Evolutionary conservation across 139 green algal species (phyloP).

Genomic region (Chlorokybus atmophyticus): DNA sequence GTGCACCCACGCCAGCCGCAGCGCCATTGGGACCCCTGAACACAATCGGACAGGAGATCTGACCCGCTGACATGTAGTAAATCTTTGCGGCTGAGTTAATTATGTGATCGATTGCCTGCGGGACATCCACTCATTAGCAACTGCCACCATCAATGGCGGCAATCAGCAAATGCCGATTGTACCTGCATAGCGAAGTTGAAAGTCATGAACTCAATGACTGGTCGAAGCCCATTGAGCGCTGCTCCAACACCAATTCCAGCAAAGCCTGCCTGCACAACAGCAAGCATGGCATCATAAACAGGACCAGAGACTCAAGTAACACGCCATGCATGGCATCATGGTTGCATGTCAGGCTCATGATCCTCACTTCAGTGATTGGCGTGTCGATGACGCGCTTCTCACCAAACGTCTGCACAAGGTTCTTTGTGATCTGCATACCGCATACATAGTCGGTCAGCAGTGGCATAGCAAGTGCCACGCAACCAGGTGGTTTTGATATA

Average conservation of each 20-base stretch:
- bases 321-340: too few species aligned
- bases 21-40: slow-evolving; percentile 96
- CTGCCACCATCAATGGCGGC: neutral
- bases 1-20: slow-evolving; percentile 84
- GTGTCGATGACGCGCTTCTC: slow-evolving; percentile 86
- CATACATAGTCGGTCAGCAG: neutral
- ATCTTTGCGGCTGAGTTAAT: slow-evolving; percentile 97
- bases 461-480: neutral
- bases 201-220: slow-evolving; percentile 99
- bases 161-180: neutral
- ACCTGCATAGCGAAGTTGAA: slow-evolving; percentile 96
- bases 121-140: neutral
- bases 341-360: neutral
- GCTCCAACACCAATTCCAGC: slow-evolving; percentile 86
- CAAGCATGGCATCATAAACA: too few species aligned
- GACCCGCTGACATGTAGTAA: slow-evolving; percentile 94
- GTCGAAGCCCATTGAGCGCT: slow-evolving; percentile 75
- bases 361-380: slow-evolving; percentile 86
- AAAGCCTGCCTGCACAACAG: slow-evolving; percentile 85
- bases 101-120: slow-evolving; percentile 91
- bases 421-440: slow-evolving; percentile 69
- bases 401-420: slow-evolving; percentile 89
- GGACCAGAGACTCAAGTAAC: too few species aligned
- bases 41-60: slow-evolving; percentile 85
- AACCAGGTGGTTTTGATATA: slow-evolving; percentile 1